These are phyloP conservation scores for Adansonia grandidieri DNA, from an alignment of 441 rosid genomes.

Conservation along the genomic window DNA sequence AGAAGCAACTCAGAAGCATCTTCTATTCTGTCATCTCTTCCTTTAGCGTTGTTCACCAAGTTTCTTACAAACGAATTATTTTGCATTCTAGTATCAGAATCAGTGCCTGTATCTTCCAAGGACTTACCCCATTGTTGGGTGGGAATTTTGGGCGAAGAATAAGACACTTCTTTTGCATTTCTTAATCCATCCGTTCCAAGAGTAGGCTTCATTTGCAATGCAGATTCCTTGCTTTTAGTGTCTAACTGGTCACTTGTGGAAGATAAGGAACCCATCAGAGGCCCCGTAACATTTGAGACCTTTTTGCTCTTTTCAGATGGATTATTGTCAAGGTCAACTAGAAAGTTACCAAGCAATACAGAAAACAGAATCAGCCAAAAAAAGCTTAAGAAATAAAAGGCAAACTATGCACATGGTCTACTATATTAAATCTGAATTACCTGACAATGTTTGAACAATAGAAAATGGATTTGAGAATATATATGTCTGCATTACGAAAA, in stretches of 20 bases:
- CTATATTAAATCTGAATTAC: slow-evolving; percentile 49
- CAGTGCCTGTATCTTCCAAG: slow-evolving; percentile 36
- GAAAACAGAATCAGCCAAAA: slow-evolving; percentile 25
- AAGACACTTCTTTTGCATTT: slow-evolving; percentile 44
- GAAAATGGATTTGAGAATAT: slow-evolving; percentile 92
- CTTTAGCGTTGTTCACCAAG: slow-evolving; percentile 40
- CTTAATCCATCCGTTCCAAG: slow-evolving; percentile 43
- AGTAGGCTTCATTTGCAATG: slow-evolving; percentile 42
- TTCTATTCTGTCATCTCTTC: slow-evolving; percentile 48
- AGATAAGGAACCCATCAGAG: slow-evolving; percentile 36
- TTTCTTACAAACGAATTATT: slow-evolving; percentile 35
- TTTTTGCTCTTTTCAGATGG: slow-evolving; percentile 55
- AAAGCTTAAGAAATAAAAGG: slow-evolving; percentile 23
- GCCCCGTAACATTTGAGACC: slow-evolving; percentile 45
- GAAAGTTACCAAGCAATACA: slow-evolving; percentile 31
- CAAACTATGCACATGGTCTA: slow-evolving; percentile 11
- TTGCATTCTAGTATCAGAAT: slow-evolving; percentile 41
- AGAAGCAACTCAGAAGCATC: slow-evolving; percentile 45
- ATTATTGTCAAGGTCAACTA: slow-evolving; percentile 61
- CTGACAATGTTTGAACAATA: slow-evolving; percentile 86
- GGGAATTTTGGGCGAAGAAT: slow-evolving; percentile 43
- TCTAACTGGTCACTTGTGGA: slow-evolving; percentile 46
- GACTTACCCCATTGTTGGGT: slow-evolving; percentile 47
- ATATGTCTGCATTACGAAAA: slow-evolving; percentile 81
- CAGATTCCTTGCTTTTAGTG: slow-evolving; percentile 53